Conservation (phyloP, 495 filamentous ascomycete species). For the Penicillium dipodomyicola region DNA sequence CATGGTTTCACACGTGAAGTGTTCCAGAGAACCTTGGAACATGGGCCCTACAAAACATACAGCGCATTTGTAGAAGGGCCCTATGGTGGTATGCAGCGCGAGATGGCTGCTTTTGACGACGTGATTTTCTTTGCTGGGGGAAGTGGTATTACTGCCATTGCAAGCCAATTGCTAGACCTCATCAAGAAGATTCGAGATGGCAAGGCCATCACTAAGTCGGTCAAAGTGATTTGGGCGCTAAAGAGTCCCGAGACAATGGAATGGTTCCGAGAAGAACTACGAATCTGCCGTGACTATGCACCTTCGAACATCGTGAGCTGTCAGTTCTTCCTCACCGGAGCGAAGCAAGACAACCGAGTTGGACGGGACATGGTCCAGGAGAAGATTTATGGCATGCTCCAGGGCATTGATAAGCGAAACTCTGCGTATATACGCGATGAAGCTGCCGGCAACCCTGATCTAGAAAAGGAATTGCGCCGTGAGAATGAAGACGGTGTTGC, state of each 20-base stretch:
- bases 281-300: slow-evolving; percentile 82
- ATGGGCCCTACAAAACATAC: slow-evolving; percentile 83
- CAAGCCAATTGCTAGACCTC: slow-evolving; percentile 83
- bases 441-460: slow-evolving; percentile 73
- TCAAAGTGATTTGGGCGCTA: slow-evolving; percentile 88
- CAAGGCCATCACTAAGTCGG: slow-evolving; percentile 85
- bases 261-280: slow-evolving; percentile 95
- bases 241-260: slow-evolving; percentile 90
- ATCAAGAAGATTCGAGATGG: slow-evolving; percentile 93
- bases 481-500: slow-evolving; percentile 85
- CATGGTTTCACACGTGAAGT: slow-evolving; percentile 83
- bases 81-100: slow-evolving; percentile 89
- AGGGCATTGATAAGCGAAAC: slow-evolving; percentile 77
- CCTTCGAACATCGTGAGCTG: slow-evolving; percentile 82
- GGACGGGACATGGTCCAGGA: slow-evolving; percentile 68
- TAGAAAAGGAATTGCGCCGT: slow-evolving; percentile 73
- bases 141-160: slow-evolving; percentile 89
- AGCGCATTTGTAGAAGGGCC: slow-evolving; percentile 89
- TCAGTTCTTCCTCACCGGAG: slow-evolving; percentile 84
- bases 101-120: slow-evolving; percentile 89
- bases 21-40: slow-evolving; percentile 70
- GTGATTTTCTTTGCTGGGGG: slow-evolving; percentile 91
- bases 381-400: slow-evolving; percentile 77
- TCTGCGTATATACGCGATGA: slow-evolving; percentile 76
- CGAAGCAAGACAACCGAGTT: slow-evolving; percentile 47